Base-by-base conservation (phyloP, 2,329 filamentous ascomycete genomes). In the Botrytis paeoniae region DNA sequence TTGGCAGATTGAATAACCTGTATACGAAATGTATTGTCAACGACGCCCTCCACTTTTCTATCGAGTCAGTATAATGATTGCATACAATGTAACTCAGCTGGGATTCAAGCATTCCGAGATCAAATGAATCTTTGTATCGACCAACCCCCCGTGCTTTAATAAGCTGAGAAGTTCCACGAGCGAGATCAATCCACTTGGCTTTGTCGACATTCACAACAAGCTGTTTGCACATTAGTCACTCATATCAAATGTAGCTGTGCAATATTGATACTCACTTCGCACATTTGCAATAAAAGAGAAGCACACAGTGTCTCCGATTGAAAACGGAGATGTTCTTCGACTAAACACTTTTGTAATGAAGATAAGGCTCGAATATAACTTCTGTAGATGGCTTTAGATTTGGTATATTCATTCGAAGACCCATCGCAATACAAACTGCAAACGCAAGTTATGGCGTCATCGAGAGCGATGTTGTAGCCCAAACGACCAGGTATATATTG, bases 221-320 rank as follows among this genome's bases (percentile, higher is more conserved):
- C 76, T 76, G 7, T 41, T 57, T 12, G 12, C n/a, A 12, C 9
- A 8, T 72, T 43, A 68, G 29, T 57, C 0, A 63, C 10, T 12
- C 2, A 37, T 18, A 22, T 12, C 7, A 18, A 29, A 43, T 16
- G 25, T 43, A 57, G 1, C 4, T 29, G 3, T 35, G 35, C 25
- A 14, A 20, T 29, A 57, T 29, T 8, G 3, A 43, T 32, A 48
- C 74, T 70, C n/a, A 76, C 74, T 45, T 76, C 75, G 35, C 72
- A 75, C 22, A 75, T 61, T 37, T 77, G 75, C 25, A 76, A 45
- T 20, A 76, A 54, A 41, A 77, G 71, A 20, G 76, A 76, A 29
- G 75, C 74, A 61, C 76, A 76, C 48, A 76, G 51, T 4, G 74
- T 75, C 60, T 76, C 74, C 20, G 75, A 54, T 37, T 70, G 64